Conservation (phyloP, 2,329 filamentous ascomycete species). For the Emmonsia crescens region DNA sequence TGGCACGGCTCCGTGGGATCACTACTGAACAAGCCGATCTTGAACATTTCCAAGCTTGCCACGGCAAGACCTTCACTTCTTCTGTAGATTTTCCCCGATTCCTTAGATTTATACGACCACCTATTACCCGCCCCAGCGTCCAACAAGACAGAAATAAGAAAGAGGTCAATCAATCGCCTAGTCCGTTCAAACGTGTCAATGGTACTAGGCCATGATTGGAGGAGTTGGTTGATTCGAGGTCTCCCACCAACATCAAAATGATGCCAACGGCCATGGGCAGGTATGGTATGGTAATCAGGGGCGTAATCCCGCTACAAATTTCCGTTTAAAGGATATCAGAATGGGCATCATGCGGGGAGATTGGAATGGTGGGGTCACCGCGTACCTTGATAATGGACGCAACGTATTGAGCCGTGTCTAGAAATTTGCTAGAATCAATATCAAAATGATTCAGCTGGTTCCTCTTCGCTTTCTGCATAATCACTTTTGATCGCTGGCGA, state of each 20-base stretch:
- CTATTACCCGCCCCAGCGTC: slow-evolving; percentile 73
- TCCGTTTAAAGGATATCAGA: slow-evolving; percentile 9
- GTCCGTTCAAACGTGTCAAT: slow-evolving; percentile 39
- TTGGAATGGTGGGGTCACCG: background rate
- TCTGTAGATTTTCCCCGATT: slow-evolving; percentile 70
- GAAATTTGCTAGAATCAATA: slow-evolving; percentile 75
- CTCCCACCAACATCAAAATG: slow-evolving; percentile 50
- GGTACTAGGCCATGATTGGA: slow-evolving; percentile 36
- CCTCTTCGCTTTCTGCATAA: slow-evolving; percentile 64
- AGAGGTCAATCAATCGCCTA: slow-evolving; percentile 49
- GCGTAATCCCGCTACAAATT: slow-evolving; percentile 50
- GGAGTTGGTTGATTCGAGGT: slow-evolving; percentile 38
- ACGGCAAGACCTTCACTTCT: slow-evolving; percentile 82
- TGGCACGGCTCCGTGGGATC: slow-evolving; percentile 70
- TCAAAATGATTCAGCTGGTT: slow-evolving; percentile 78
- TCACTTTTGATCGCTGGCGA: slow-evolving; percentile 62
- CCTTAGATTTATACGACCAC: slow-evolving; percentile 88
- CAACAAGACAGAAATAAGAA: slow-evolving; percentile 50
- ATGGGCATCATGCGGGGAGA: background rate
- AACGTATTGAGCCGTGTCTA: slow-evolving; percentile 73
- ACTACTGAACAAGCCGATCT: slow-evolving; percentile 78
- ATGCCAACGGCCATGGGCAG: slow-evolving; percentile 62
- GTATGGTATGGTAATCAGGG: slow-evolving; percentile 60
- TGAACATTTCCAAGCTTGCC: slow-evolving; percentile 82
- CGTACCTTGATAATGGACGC: slow-evolving; percentile 87